phyloP scores from a whole-genome alignment of 495 filamentous ascomycete species.

The Astrothelium subdiscretum region DNA sequence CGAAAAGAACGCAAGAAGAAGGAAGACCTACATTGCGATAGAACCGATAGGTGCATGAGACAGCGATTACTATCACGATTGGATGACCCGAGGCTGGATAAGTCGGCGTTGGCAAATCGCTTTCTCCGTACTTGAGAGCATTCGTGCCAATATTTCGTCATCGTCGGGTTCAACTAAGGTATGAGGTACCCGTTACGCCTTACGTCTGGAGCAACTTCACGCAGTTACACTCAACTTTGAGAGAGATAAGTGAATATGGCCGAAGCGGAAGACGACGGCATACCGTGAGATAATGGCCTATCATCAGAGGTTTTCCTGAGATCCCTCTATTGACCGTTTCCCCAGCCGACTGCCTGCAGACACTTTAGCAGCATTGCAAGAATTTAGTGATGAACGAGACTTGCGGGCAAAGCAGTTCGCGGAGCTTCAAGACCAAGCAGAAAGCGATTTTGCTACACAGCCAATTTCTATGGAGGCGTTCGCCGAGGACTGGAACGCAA shows the following conservation, averaged over 20 bases:
- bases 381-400: conserved; percentile 60
- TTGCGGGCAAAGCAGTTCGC: conserved; percentile 50
- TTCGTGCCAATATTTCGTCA: not conserved
- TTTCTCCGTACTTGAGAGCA: too few relatives aligned
- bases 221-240: too few relatives aligned
- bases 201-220: too few relatives aligned
- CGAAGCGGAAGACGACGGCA: not conserved
- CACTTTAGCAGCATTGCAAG: conserved; percentile 50
- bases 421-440: conserved; percentile 40
- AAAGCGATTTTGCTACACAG: conserved; percentile 31
- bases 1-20: not conserved
- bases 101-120: not conserved
- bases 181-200: too few relatives aligned
- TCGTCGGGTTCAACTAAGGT: not conserved
- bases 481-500: conserved; percentile 69
- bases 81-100: not conserved
- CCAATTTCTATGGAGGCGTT: conserved; percentile 59
- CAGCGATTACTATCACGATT: not conserved
- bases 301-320: not conserved
- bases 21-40: not conserved
- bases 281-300: not conserved
- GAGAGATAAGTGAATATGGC: not conserved
- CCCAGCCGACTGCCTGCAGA: conserved; percentile 39
- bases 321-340: not conserved
- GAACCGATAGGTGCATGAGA: not conserved